Conservation (phyloP, 345 rosid genomes). For the Moricandia arvensis region DNA sequence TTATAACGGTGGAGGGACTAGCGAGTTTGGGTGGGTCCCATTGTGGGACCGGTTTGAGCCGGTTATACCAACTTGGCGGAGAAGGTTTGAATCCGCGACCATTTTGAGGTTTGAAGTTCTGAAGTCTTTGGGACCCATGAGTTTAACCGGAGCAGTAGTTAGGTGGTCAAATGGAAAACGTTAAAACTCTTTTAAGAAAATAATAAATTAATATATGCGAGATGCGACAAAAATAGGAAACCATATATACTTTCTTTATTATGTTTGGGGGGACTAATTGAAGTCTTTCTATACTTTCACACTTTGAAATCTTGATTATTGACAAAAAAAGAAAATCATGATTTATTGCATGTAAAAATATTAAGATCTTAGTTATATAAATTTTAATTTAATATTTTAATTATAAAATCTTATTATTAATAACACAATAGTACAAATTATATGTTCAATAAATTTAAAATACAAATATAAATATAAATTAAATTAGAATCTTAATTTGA, state of each 20-base stretch:
- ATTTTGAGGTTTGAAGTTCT: background rate
- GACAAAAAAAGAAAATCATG: background rate
- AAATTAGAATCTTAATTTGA: no score
- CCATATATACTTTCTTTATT: background rate
- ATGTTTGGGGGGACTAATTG: no score
- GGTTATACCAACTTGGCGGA: background rate
- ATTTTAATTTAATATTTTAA: no score
- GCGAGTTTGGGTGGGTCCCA: background rate
- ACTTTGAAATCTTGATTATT: background rate
- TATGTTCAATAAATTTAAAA: no score
- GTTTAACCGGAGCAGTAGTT: constrained; percentile 23
- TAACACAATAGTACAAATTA: no score
- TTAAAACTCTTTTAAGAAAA: background rate
- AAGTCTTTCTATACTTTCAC: background rate
- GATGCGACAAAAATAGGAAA: background rate
- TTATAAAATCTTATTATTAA: no score
- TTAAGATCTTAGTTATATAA: background rate
- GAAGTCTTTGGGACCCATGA: constrained; percentile 4
- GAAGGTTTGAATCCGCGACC: background rate
- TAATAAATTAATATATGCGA: background rate
- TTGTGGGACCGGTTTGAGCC: constrained; percentile 17
- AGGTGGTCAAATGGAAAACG: constrained; percentile 14
- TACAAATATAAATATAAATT: no score
- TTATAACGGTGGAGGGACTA: constrained; percentile 10
- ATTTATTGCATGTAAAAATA: background rate